Evolutionary conservation across 495 filamentous ascomycete genomes (phyloP).

Genomic region (Tuber brumale): DNA sequence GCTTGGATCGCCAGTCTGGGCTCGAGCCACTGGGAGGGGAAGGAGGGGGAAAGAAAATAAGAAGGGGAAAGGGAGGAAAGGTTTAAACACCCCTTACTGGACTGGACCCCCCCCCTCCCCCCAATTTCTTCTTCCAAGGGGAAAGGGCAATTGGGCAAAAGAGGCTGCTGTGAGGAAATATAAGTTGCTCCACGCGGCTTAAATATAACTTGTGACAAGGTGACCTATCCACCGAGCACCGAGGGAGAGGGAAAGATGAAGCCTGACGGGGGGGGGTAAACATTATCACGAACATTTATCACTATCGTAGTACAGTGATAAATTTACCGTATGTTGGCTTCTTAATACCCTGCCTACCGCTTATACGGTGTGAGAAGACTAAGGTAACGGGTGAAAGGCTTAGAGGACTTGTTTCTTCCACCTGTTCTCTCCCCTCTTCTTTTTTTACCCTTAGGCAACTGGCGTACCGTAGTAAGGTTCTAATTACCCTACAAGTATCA

Average conservation of each 20-base stretch:
- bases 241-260: not conserved
- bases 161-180: not conserved
- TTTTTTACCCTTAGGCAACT: not conserved
- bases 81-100: not conserved
- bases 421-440: not conserved
- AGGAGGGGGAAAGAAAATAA: not conserved
- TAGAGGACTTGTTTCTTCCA: not conserved
- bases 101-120: not conserved
- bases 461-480: not conserved
- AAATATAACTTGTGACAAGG: not conserved
- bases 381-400: not conserved
- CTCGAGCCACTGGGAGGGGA: not conserved
- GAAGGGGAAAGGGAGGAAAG: not conserved
- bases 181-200: not conserved
- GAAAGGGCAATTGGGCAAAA: not conserved
- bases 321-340: not conserved
- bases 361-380: not conserved
- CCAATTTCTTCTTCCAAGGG: not conserved
- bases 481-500: not conserved
- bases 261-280: not conserved
- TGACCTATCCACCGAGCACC: not conserved
- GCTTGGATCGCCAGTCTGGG: not conserved
- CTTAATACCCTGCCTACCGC: not conserved
- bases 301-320: not conserved
- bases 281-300: not conserved